These are phyloP conservation scores for Arabis hirsuta DNA, from an alignment of 345 rosid genomes.

Conservation along the genomic window DNA sequence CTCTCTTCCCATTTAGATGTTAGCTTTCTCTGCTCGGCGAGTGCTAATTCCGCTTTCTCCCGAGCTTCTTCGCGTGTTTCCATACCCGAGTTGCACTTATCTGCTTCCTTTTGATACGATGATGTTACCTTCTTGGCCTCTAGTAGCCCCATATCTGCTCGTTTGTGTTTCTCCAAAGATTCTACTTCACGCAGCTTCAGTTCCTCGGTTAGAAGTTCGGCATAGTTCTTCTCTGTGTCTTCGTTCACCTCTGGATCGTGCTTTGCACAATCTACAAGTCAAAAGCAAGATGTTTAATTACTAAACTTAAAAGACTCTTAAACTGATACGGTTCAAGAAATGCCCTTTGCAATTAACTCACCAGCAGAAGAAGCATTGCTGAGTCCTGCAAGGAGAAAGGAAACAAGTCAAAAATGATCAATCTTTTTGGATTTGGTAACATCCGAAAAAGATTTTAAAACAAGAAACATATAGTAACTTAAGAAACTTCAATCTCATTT, in stretches of 20 bases:
- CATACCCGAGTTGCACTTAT: constrained; percentile 97
- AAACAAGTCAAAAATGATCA: constrained; percentile 24
- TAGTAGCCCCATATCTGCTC: constrained; percentile 78
- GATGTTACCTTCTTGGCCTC: constrained; percentile 97
- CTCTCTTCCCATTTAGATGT: constrained; percentile 78
- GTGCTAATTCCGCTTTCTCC: constrained; percentile 76
- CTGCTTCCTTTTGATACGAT: constrained; percentile 96
- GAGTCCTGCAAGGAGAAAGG: constrained; percentile 58
- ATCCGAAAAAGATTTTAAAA: no score
- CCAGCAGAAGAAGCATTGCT: constrained; percentile 71
- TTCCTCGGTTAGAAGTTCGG: constrained; percentile 78
- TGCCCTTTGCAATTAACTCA: constrained; percentile 42
- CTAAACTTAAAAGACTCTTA: not conserved
- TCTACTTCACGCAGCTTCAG: constrained; percentile 79
- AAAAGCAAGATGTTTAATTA: not conserved
- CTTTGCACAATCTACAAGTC: constrained; percentile 70
- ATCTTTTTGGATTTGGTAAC: constrained; percentile 13
- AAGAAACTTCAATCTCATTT: constrained; percentile 1
- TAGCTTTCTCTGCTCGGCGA: constrained; percentile 71
- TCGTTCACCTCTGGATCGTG: constrained; percentile 86
- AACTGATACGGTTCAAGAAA: not conserved
- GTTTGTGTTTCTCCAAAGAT: constrained; percentile 74
- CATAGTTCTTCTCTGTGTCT: constrained; percentile 83
- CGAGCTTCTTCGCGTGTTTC: constrained; percentile 98
- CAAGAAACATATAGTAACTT: no score